Conservation (phyloP, 257 asterid genomes). For the Solanum appendiculatum region DNA sequence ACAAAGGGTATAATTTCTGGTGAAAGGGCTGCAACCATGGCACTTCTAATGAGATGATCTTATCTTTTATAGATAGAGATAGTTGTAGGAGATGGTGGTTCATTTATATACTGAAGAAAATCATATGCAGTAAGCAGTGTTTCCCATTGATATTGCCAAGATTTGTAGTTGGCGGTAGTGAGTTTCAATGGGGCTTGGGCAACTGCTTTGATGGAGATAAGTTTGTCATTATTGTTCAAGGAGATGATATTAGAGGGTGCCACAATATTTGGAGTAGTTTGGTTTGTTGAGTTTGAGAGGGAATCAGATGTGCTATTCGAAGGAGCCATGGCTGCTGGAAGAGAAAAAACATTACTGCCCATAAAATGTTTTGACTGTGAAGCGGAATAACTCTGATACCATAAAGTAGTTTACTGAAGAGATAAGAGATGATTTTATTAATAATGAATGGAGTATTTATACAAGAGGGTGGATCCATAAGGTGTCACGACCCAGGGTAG, state of each 20-base stretch:
- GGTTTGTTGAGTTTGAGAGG: neutral
- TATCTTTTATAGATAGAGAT: neutral
- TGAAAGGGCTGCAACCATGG: neutral
- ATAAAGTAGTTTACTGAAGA: neutral
- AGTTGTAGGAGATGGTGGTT: neutral
- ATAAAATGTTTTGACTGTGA: neutral
- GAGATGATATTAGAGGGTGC: too few species aligned
- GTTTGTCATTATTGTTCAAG: neutral
- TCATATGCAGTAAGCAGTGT: neutral
- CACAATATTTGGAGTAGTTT: neutral
- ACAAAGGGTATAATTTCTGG: neutral
- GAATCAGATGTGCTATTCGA: neutral
- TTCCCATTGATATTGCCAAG: neutral
- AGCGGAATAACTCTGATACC: neutral
- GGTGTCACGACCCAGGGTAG: too few species aligned
- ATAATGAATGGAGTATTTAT: too few species aligned
- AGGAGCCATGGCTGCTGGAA: neutral
- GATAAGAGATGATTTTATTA: too few species aligned
- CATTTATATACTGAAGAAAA: neutral
- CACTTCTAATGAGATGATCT: neutral
- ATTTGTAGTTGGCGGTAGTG: neutral
- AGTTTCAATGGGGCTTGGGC: neutral
- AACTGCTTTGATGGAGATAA: neutral
- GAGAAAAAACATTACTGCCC: too few species aligned
- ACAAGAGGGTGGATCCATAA: too few species aligned